Evolutionary conservation across 371 early-diverging fungal species (phyloP), one percentile per base, ranked within the genome.

Genomic region (Mucor mucedo): DNA sequence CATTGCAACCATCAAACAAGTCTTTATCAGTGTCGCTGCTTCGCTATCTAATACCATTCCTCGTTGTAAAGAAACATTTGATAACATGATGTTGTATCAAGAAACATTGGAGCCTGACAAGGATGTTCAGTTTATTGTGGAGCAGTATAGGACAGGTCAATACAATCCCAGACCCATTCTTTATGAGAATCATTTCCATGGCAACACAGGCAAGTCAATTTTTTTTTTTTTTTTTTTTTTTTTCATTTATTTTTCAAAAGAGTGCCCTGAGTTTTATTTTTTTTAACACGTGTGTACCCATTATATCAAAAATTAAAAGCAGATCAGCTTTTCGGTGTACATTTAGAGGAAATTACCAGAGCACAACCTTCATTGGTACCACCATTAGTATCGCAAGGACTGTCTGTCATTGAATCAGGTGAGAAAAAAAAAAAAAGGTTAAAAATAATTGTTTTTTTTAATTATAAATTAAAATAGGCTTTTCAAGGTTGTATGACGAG

Each of bases 291-390:
- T 21, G 47, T 47, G 16, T 55, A 3, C 52, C 48, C 9, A 3
- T 55, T 5, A 44, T 44, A 21, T 21, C 21, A 21, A 21, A 21
- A 21, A 21, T 21, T 21, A 21, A 21, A 4, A 47, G 16, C 58
- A 84, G 89, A 87, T 73, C 92, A 89, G 76, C 71, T 89, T 8
- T 92, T 90, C 77, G 92, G 92, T 35, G 86, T 90, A 50, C 67
- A 87, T 35, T 78, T 92, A 53, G 90, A 89, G 35, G 87, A 89
- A 57, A 79, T 87, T 62, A 79, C 84, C 44, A 72, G 79, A 41
- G 71, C 80, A 42, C 82, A 87, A 52, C 75, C 81, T 48, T 75
- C 79, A 55, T 68, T 72, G 49, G 79, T 88, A 2, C 92, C 92
- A 35, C 81, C 78, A 55, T 58, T 91, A 8, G 83, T 89, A 4